Percentiles rank a stretch among this genome's conserved stretches.
These are phyloP conservation scores for Lagenidium giganteum DNA, from an alignment of 352 stramenopile genomes.

Conservation along the genomic window DNA sequence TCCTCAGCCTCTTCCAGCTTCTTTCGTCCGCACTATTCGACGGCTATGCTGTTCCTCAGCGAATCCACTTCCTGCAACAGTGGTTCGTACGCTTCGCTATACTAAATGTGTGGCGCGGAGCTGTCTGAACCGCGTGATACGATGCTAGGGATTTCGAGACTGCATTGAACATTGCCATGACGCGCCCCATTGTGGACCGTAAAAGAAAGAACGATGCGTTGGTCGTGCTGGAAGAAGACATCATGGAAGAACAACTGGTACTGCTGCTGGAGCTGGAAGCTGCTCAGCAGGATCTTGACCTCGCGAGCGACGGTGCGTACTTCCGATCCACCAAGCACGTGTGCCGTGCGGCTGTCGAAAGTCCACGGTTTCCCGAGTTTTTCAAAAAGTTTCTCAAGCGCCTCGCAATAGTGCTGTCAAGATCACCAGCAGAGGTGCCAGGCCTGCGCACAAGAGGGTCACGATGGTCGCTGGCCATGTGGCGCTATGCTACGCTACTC, in stretches of 20 bases:
- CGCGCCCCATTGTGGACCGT: no score
- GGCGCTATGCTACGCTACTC: slow-evolving; percentile 37
- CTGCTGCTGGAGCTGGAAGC: slow-evolving; percentile 43
- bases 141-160: neutral
- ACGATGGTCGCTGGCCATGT: slow-evolving; percentile 38
- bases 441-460: slow-evolving; percentile 1
- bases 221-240: slow-evolving; percentile 21
- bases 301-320: slow-evolving; percentile 16
- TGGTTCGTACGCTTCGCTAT: no score
- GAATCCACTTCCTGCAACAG: slow-evolving; percentile 20
- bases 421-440: slow-evolving; percentile 10
- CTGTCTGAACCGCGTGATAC: neutral
- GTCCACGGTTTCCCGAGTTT: slow-evolving; percentile 18
- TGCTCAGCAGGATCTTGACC: slow-evolving; percentile 22
- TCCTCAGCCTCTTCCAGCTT: slow-evolving; percentile 14
- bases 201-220: neutral
- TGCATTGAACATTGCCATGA: no score
- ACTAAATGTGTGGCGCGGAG: slow-evolving; percentile 5
- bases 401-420: slow-evolving; percentile 25
- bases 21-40: slow-evolving; percentile 19
- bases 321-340: no score
- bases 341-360: no score
- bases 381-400: slow-evolving; percentile 40
- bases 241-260: slow-evolving; percentile 40
- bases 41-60: slow-evolving; percentile 15